A percentile compares a stretch with the other conserved stretches of the same genome.
phyloP scores from a whole-genome alignment of 192 early-diverging fungal genomes.

The Dissophora globulifera region DNA sequence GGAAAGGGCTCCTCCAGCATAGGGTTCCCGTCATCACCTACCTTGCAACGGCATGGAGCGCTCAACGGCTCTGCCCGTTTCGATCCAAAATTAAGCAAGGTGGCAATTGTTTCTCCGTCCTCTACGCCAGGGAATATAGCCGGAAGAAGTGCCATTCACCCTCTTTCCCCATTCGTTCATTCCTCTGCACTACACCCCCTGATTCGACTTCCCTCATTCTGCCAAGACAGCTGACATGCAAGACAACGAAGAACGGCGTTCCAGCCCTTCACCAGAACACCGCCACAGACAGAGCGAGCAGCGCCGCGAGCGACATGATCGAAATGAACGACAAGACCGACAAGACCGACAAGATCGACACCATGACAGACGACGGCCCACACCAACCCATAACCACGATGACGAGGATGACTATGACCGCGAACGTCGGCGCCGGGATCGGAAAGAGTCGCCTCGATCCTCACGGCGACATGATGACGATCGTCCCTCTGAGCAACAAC shows the following conservation, averaged over 20 bases:
- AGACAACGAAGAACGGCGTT: neutral
- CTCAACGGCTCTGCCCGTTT: no score
- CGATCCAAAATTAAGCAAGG: no score
- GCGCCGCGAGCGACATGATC: neutral
- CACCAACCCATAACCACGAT: neutral
- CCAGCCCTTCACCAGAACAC: constrained; percentile 6
- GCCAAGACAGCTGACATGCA: neutral
- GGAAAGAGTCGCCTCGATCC: neutral
- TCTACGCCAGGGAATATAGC: no score
- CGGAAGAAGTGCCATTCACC: no score
- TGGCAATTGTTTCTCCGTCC: no score
- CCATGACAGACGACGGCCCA: neutral
- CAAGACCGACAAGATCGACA: neutral
- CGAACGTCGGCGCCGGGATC: neutral
- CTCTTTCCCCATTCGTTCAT: no score
- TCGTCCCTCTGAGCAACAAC: neutral
- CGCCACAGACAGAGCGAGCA: constrained; percentile 5
- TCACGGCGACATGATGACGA: neutral
- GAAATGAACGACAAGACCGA: neutral
- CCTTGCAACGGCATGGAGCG: no score
- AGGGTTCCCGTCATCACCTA: no score
- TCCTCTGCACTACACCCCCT: neutral
- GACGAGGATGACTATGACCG: neutral
- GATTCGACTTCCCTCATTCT: neutral
- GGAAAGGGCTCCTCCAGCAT: no score